Evolutionary conservation across 1,139 yeast species (phyloP).

Genomic region (Suhomyces bokatorum): DNA sequence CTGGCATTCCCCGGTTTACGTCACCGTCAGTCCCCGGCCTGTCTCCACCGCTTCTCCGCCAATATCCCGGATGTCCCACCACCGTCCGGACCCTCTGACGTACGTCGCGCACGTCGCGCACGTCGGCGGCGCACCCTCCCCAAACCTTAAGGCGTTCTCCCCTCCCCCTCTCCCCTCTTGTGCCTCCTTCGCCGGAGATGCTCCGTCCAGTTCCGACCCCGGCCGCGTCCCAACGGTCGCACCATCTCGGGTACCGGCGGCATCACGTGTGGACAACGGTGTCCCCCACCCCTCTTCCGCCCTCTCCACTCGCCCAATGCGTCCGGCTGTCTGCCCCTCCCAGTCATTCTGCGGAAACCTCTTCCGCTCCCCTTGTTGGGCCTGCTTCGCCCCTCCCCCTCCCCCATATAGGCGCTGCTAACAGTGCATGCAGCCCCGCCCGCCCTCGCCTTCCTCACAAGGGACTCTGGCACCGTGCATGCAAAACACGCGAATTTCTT

Average conservation of each 20-base stretch:
- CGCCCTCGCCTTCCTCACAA: neutral
- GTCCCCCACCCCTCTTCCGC: slow-evolving; percentile 1
- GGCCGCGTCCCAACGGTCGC: neutral
- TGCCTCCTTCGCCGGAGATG: neutral
- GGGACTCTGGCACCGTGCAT: neutral
- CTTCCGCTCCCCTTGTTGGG: neutral
- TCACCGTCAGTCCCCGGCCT: too few relatives aligned
- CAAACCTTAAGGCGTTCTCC: neutral
- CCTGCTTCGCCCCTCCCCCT: neutral
- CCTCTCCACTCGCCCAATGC: neutral
- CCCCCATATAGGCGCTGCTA: neutral
- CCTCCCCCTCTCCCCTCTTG: neutral
- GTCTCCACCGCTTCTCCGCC: too few relatives aligned
- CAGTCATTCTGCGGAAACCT: neutral
- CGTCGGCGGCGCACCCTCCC: neutral
- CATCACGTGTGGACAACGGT: slow-evolving; percentile 4
- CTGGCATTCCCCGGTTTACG: too few relatives aligned
- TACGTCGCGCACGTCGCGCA: too few relatives aligned
- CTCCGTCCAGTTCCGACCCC: neutral
- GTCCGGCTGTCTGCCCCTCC: neutral
- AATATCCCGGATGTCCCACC: too few relatives aligned
- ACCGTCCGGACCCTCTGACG: too few relatives aligned
- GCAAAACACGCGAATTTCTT: neutral
- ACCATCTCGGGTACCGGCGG: slow-evolving; percentile 7
- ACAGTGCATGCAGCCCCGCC: neutral